Evolutionary conservation across 768 basidiomycete genomes (phyloP).

Genomic region (Phallus indusiatus): DNA sequence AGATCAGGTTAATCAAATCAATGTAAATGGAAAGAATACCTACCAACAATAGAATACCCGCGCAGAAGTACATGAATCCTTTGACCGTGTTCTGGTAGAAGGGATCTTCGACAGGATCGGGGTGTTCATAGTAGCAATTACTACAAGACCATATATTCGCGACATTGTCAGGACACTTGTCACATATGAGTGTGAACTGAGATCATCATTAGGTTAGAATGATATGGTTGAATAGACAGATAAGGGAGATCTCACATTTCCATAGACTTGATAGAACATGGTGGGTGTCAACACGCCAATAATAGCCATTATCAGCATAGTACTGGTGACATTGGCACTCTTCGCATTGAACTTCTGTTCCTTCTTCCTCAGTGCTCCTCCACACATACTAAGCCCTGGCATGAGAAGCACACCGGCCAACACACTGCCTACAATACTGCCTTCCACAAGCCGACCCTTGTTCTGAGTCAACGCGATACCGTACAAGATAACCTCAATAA

Average conservation of each 20-base stretch:
- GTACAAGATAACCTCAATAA: conserved; percentile 95
- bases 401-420: conserved; percentile 93
- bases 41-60: conserved; percentile 80
- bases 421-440: conserved; percentile 90
- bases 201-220: neutral
- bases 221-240: conserved; percentile 1
- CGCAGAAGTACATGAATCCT: conserved; percentile 93
- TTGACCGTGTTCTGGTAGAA: conserved; percentile 97
- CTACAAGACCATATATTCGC: conserved; percentile 74
- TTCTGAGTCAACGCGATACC: conserved; percentile 79
- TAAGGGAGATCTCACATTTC: conserved; percentile 58
- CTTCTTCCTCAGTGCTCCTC: conserved; percentile 79
- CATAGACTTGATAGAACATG: conserved; percentile 96
- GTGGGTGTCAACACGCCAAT: conserved; percentile 94
- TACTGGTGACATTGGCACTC: conserved; percentile 96
- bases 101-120: conserved; percentile 85
- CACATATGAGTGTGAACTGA: conserved; percentile 80
- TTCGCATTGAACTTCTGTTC: conserved; percentile 99
- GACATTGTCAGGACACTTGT: conserved; percentile 51
- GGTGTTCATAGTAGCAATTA: conserved; percentile 91
- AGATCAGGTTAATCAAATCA: conserved; percentile 6
- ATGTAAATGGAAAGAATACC: conserved; percentile 24
- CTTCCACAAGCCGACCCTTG: conserved; percentile 93
- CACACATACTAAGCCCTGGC: conserved; percentile 95
- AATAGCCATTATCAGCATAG: conserved; percentile 99